Evolutionary conservation across 192 early-diverging fungal species (phyloP).

Genomic region (Glomus cerebriforme): DNA sequence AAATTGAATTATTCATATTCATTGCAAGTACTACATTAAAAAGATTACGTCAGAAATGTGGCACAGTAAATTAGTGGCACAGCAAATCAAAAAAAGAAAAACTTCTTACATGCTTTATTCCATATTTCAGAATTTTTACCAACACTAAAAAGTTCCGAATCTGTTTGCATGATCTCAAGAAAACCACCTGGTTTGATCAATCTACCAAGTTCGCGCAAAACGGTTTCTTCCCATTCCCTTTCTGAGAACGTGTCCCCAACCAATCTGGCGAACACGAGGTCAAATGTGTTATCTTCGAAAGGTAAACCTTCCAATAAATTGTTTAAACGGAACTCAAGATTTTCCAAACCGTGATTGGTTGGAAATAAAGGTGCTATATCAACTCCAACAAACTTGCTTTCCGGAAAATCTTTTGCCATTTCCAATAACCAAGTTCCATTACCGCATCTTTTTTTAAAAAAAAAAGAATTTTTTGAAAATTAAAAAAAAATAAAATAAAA

Average conservation of each 20-base stretch:
- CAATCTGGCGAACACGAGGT: background rate
- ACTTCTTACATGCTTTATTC: background rate
- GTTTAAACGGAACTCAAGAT: background rate
- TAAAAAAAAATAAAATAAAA: no score
- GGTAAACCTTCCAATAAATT: background rate
- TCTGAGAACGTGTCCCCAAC: background rate
- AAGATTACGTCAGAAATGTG: background rate
- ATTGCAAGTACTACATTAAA: background rate
- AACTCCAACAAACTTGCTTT: background rate
- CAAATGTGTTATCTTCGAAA: slow-evolving; percentile 7
- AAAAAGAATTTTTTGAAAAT: no score
- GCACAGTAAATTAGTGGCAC: background rate
- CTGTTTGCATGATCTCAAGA: background rate
- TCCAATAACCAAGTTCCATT: background rate
- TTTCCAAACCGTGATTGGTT: background rate
- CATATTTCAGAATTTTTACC: background rate
- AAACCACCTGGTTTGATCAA: background rate
- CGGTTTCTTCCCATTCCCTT: background rate
- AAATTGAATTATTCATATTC: background rate
- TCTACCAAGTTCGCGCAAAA: background rate
- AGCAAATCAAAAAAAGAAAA: background rate
- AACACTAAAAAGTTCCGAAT: background rate
- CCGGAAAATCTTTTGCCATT: background rate
- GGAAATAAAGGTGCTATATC: background rate
- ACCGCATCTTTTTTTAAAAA: background rate